Evolutionary conservation across 1,139 yeast genomes (phyloP).

Genomic region (Pichia sp.): DNA sequence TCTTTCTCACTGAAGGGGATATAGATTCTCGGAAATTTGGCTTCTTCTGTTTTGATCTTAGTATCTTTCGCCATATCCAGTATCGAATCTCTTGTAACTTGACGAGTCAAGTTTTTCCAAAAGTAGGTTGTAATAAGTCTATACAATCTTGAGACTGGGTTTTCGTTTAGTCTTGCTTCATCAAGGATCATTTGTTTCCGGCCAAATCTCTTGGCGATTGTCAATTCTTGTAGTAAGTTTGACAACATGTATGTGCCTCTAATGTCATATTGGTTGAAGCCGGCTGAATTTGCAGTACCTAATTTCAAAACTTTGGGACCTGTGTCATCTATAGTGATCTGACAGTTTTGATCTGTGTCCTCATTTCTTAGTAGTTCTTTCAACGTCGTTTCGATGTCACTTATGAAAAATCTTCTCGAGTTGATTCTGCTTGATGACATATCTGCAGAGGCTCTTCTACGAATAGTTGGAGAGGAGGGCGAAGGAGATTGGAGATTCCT

Average conservation of each 20-base stretch:
- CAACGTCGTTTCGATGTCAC: conserved; percentile 71
- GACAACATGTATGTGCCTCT: conserved; percentile 92
- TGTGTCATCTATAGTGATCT: conserved; percentile 86
- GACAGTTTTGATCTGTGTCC: conserved; percentile 82
- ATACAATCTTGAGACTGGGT: conserved; percentile 76
- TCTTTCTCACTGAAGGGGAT: conserved; percentile 67
- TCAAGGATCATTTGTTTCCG: conserved; percentile 72
- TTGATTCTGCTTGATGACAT: conserved; percentile 38
- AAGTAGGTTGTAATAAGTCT: conserved; percentile 73
- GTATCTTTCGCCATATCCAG: conserved; percentile 77
- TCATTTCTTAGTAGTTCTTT: conserved; percentile 66
- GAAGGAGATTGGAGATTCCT: conserved; percentile 10
- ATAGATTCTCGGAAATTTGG: conserved; percentile 66
- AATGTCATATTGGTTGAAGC: conserved; percentile 66
- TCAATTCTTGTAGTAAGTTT: conserved; percentile 81
- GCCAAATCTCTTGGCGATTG: conserved; percentile 80
- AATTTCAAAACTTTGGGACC: conserved; percentile 87
- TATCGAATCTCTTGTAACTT: conserved; percentile 56
- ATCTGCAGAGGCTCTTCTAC: conserved; percentile 67
- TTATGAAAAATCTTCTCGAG: conserved; percentile 61
- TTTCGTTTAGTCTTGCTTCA: conserved; percentile 79
- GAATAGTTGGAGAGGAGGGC: conserved; percentile 18
- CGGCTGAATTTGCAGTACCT: conserved; percentile 83
- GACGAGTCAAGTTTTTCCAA: conserved; percentile 78
- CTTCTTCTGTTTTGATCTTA: conserved; percentile 61